Evolutionary conservation across 2,329 filamentous ascomycete species (phyloP), one percentile per base, ranked within the genome.

Genomic region (Sporothrix luriei): DNA sequence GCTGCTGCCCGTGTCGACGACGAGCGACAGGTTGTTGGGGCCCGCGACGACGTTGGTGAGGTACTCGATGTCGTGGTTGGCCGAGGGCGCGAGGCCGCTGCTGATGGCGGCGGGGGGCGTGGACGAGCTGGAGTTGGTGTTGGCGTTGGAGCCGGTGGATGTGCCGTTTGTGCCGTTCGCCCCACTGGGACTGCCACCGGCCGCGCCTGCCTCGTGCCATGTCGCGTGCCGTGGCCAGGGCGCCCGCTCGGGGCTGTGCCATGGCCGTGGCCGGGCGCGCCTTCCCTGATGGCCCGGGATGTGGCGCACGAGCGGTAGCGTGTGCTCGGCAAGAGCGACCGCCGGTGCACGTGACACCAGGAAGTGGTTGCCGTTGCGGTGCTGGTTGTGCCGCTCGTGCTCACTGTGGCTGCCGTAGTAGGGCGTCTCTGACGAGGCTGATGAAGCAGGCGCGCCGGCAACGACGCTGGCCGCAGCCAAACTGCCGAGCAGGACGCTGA

Each of bases 1-100:
- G 65, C 74, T 76, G 71, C 76, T 76, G 16, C 76, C 76, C 4
- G 77, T 77, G 71, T 78, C 77, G 48, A 76, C 73, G 40, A 76
- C 75, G 70, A 78, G 74, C 59, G 74, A 75, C 65, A 74, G 77
- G 24, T 68, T 73, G 43, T 74, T 69, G 21, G 57, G 71, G 10
- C 74, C 75, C 4, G 76, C 72, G 19, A 72, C 72, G 7, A 78
- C 76, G 24, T 75, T 57, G 67, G 76, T 74, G 38, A 78, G 72
- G 71, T 78, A 79, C 71, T 77, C 76, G 48, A 76, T 73, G 68
- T 77, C 75, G 62, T 74, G 71, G 29, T 55, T 59, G 33, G 67
- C 67, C 13, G 69, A 65, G 26, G 69, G 51, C 10, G 66, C 68
- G 13, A 59, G 48, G 16, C 71, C 71, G 16, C 59, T 24, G 29